A percentile compares a stretch with the other conserved stretches of the same genome.
Conservation (phyloP, 228 moss, liverwort and hornwort genomes). For the Sphagnum fallax region DNA sequence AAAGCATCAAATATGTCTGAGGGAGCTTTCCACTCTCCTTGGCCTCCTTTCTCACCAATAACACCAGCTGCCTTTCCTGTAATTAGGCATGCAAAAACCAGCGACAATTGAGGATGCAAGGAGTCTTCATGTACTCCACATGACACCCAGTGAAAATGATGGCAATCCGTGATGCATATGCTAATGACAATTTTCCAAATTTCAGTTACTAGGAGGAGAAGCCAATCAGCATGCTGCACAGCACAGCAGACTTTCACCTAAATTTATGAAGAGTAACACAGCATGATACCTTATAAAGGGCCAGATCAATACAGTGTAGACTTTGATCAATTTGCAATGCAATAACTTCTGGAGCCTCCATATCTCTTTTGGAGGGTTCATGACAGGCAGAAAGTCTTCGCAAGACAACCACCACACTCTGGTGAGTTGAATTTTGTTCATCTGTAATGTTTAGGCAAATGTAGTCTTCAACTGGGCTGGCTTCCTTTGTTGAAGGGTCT, state of each 20-base stretch:
- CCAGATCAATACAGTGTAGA: conserved; percentile 69
- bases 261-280: neutral
- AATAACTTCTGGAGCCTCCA: conserved; percentile 47
- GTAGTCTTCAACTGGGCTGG: conserved; percentile 40
- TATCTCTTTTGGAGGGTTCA: conserved; percentile 11
- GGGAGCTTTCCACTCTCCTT: conserved; percentile 36
- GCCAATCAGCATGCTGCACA: no score
- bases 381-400: conserved; percentile 54
- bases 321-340: conserved; percentile 57
- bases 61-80: conserved; percentile 69
- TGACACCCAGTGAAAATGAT: neutral
- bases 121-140: neutral
- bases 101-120: neutral
- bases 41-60: conserved; percentile 56
- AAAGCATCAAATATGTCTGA: conserved; percentile 76
- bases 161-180: neutral
- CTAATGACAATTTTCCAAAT: neutral
- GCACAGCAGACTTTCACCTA: no score
- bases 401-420: conserved; percentile 60
- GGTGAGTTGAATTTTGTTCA: conserved; percentile 25
- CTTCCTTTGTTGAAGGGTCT: conserved; percentile 27
- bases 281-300: conserved; percentile 73
- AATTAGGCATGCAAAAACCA: neutral
- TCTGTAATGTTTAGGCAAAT: conserved; percentile 67
- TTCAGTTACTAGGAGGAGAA: no score